Evolutionary conservation across 257 asterid genomes (phyloP), one percentile per base, ranked within the genome.

Genomic region (Solanum pinnatisectum): DNA sequence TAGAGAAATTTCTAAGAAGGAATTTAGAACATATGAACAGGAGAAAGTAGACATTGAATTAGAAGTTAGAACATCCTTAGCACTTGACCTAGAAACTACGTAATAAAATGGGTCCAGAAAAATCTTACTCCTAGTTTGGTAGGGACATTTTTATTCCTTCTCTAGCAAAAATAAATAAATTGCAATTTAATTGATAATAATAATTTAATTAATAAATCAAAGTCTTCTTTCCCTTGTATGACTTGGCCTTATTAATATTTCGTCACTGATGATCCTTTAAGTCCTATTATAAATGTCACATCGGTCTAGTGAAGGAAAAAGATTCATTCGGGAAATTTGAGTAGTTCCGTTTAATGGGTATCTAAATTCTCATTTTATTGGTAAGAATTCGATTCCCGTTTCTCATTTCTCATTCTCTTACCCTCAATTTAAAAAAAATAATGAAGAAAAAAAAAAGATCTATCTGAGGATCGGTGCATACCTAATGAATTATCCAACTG

Each of bases 251-350:
- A 25, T n/a, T 44, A 44, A 79, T 27, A 15, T 44, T 39, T 79
- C 40, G 85, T 81, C 85, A 81, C 3, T 27, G 27, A 16, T 44
- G 67, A 44, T 44, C 42, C 27, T 46, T 9, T 9, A 81, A 44
- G 42, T 81, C 67, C 39, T 15, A 44, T 77, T 1, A 78, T 42
- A 78, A n/a, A 78, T 78, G 23, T 78, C 20, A 40, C 4, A 0
- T 52, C 3, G 60, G 22, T 49, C 60, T 49, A 49, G 60, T 49
- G 22, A 49, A 49, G 22, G 23, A 3, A 49, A 49, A 49, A 49
- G 1, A 20, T 63, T 0, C 8, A 65, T 60, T 5, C 3, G 0
- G 5, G 0, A 0, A 60, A 23, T 60, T 65, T n/a, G 11, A n/a
- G 0, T 1, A 65, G 16, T n/a, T 65, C 1, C 5, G 3, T 65